Evolutionary conservation across 1,139 yeast species (phyloP).

Genomic region (Suhomyces panamericanus): DNA sequence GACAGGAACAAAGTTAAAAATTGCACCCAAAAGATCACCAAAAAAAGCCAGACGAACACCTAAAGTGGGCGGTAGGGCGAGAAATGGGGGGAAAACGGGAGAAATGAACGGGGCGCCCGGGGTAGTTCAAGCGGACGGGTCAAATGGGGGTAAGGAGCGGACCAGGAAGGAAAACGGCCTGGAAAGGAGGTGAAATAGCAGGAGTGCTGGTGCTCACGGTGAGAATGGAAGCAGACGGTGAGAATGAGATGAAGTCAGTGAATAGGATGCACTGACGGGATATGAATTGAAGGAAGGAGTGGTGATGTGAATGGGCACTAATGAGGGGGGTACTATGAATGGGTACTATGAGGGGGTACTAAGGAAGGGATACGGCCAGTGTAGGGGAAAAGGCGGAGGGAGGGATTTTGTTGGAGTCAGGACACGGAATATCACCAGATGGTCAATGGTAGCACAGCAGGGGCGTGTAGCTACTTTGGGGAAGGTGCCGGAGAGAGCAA

Average conservation of each 20-base stretch:
- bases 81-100: not conserved
- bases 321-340: too few species aligned
- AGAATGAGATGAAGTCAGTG: not conserved
- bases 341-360: not conserved
- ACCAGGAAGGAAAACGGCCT: not conserved
- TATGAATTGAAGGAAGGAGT: constrained; percentile 1
- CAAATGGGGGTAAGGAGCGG: not conserved
- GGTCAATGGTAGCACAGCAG: constrained; percentile 5
- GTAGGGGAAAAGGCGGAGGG: not conserved
- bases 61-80: not conserved
- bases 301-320: too few species aligned
- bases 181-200: not conserved
- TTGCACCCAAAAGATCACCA: constrained; percentile 7
- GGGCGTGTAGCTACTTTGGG: not conserved
- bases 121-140: not conserved
- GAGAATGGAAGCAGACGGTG: not conserved
- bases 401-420: not conserved
- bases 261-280: not conserved
- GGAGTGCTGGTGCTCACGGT: not conserved
- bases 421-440: not conserved
- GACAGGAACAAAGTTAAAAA: not conserved
- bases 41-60: not conserved
- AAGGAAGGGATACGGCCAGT: constrained; percentile 4
- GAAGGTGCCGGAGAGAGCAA: constrained; percentile 1
- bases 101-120: not conserved